A percentile compares a stretch with the other conserved stretches of the same genome.
Evolutionary conservation across 805 yeast genomes (phyloP).

Genomic region (Hanseniaspora lachancei): DNA sequence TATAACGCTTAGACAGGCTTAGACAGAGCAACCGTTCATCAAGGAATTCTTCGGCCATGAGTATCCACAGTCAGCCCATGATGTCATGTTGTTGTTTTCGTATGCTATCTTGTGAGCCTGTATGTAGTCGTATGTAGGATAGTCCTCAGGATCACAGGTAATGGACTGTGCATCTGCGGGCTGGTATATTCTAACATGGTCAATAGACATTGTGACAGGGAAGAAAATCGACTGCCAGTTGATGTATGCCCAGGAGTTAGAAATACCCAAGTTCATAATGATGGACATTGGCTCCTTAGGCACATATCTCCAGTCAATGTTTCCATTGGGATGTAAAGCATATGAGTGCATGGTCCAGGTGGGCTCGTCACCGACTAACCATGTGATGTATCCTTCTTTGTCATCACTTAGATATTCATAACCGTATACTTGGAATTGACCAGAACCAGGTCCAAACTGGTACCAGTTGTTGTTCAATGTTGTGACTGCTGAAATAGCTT

Average conservation of each 20-base stretch:
- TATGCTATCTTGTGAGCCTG: conserved; percentile 57
- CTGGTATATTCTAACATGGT: conserved; percentile 86
- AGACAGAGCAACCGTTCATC: conserved; percentile 36
- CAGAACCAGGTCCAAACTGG: conserved; percentile 42
- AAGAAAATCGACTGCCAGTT: conserved; percentile 73
- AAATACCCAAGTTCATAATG: conserved; percentile 75
- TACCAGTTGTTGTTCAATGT: conserved; percentile 76
- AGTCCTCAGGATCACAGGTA: conserved; percentile 77
- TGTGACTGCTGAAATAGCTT: conserved; percentile 76
- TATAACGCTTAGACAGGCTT: background rate
- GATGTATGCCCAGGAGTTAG: conserved; percentile 86
- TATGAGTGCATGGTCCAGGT: conserved; percentile 60
- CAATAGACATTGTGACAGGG: conserved; percentile 67
- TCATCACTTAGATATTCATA: conserved; percentile 65
- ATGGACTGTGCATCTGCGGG: conserved; percentile 47
- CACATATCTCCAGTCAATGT: conserved; percentile 67
- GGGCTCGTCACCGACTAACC: conserved; percentile 76
- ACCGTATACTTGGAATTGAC: conserved; percentile 58
- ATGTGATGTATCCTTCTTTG: conserved; percentile 59
- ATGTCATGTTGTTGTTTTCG: conserved; percentile 51
- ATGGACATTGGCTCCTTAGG: conserved; percentile 90
- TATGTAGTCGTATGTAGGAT: conserved; percentile 80
- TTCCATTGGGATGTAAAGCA: conserved; percentile 83
- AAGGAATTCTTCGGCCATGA: conserved; percentile 48
- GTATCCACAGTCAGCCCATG: conserved; percentile 69